phyloP scores from a whole-genome alignment of 768 basidiomycete genomes.

The Daedalea quercina region DNA sequence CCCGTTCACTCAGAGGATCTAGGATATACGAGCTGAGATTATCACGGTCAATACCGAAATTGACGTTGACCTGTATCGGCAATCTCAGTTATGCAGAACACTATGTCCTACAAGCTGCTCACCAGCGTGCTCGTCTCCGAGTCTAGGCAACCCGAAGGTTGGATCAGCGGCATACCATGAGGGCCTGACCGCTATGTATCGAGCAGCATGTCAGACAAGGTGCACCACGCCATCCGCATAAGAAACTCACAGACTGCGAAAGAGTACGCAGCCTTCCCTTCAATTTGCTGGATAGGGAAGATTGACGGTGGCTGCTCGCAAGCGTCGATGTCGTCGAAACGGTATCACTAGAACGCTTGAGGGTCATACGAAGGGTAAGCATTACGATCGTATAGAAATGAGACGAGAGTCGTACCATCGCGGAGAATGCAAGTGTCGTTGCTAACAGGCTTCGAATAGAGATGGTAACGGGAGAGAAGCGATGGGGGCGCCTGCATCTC shows the following conservation, averaged over 20 bases:
- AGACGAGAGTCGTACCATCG: slow-evolving; percentile 18
- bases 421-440: slow-evolving; percentile 14
- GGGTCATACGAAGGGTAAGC: slow-evolving; percentile 3
- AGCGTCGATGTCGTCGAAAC: slow-evolving; percentile 4
- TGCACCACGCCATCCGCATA: slow-evolving; percentile 2
- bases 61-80: slow-evolving; percentile 14
- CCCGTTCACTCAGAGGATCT: neutral
- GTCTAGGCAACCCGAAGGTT: slow-evolving; percentile 11
- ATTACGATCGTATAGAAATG: neutral
- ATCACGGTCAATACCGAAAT: slow-evolving; percentile 15
- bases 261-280: slow-evolving; percentile 15
- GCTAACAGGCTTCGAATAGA: neutral
- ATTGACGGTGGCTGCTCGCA: slow-evolving; percentile 15
- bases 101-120: neutral
- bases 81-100: neutral
- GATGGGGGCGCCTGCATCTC: neutral
- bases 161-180: slow-evolving; percentile 2
- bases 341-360: slow-evolving; percentile 8
- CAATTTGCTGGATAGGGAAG: slow-evolving; percentile 17
- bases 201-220: neutral
- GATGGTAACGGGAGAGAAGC: too few species aligned
- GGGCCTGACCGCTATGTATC: slow-evolving; percentile 9
- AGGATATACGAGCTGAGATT: neutral
- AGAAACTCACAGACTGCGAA: slow-evolving; percentile 17
- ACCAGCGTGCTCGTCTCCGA: slow-evolving; percentile 27